Evolutionary conservation across 176 grass and related monocot species (phyloP).

Genomic region (Chloris gayana): DNA sequence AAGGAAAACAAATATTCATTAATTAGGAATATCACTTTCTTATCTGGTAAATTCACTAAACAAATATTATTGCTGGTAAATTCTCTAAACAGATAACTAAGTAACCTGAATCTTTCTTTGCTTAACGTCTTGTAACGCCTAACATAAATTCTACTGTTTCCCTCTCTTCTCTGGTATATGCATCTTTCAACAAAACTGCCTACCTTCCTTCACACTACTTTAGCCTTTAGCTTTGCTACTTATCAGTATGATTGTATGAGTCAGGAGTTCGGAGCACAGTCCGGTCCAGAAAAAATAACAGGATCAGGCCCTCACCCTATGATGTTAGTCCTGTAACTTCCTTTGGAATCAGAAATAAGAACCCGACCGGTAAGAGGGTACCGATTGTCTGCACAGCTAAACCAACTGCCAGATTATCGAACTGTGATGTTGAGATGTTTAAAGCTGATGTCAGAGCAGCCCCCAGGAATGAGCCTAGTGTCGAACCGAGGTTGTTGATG

Average conservation of each 20-base stretch:
- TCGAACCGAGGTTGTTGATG: slow-evolving; percentile 70
- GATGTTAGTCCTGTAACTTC: slow-evolving; percentile 63
- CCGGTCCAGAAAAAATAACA: slow-evolving; percentile 1
- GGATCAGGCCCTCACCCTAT: slow-evolving; percentile 28
- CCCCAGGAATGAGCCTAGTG: slow-evolving; percentile 72
- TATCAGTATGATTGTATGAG: slow-evolving; percentile 31
- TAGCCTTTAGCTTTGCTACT: slow-evolving; percentile 37
- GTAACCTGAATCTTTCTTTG: not conserved
- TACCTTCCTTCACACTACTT: slow-evolving; percentile 30
- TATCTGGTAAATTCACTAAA: slow-evolving; percentile 11
- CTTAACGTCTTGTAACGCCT: not conserved
- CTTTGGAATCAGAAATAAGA: slow-evolving; percentile 74
- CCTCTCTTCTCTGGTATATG: slow-evolving; percentile 30
- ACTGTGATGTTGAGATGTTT: slow-evolving; percentile 55
- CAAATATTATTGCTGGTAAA: slow-evolving; percentile 1
- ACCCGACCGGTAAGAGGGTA: slow-evolving; percentile 56
- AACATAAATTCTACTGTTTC: no score
- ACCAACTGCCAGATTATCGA: slow-evolving; percentile 62
- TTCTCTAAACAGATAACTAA: slow-evolving; percentile 4
- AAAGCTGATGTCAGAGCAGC: slow-evolving; percentile 60
- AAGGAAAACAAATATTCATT: not conserved
- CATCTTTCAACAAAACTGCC: slow-evolving; percentile 31
- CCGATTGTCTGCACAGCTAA: slow-evolving; percentile 52
- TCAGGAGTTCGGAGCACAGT: slow-evolving; percentile 11
- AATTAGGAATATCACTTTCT: slow-evolving; percentile 4